phyloP scores from a whole-genome alignment of 257 asterid species.

The Gardenia jasminoides region DNA sequence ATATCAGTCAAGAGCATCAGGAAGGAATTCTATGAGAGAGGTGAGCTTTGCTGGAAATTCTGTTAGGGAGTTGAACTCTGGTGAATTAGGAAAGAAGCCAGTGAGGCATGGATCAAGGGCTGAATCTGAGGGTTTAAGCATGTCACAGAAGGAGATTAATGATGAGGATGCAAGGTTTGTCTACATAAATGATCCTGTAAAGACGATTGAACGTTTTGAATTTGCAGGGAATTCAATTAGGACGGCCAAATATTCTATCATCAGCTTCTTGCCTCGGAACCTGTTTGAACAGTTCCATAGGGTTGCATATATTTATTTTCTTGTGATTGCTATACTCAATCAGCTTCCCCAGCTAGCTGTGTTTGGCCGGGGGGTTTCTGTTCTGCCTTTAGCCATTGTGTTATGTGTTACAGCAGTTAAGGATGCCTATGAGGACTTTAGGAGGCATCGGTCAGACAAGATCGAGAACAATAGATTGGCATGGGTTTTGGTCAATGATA shows the following conservation, averaged over 20 bases:
- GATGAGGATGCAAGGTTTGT: conserved; percentile 86
- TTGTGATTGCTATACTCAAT: conserved; percentile 86
- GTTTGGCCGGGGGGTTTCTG: conserved; percentile 88
- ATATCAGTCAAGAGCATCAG: conserved; percentile 48
- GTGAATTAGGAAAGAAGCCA: conserved; percentile 53
- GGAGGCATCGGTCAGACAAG: conserved; percentile 88
- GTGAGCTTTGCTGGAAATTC: conserved; percentile 59
- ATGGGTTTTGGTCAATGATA: conserved; percentile 50
- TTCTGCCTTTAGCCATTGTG: conserved; percentile 81
- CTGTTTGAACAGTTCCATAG: conserved; percentile 96
- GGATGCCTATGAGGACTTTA: conserved; percentile 85
- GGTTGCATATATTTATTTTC: conserved; percentile 89
- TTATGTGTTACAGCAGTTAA: conserved; percentile 88
- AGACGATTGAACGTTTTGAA: conserved; percentile 60
- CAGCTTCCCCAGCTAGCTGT: conserved; percentile 99
- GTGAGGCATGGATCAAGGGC: conserved; percentile 73
- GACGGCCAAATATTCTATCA: conserved; percentile 68
- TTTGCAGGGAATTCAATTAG: conserved; percentile 71
- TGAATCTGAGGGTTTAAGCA: conserved; percentile 64
- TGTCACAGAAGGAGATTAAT: conserved; percentile 75
- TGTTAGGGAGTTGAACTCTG: conserved; percentile 58
- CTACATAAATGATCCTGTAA: conserved; percentile 68
- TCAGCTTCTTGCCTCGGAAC: conserved; percentile 90
- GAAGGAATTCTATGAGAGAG: conserved; percentile 55
- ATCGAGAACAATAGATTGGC: conserved; percentile 82